Base-by-base conservation (phyloP, 495 filamentous ascomycete species). In the Hyaloscypha finlandica region DNA sequence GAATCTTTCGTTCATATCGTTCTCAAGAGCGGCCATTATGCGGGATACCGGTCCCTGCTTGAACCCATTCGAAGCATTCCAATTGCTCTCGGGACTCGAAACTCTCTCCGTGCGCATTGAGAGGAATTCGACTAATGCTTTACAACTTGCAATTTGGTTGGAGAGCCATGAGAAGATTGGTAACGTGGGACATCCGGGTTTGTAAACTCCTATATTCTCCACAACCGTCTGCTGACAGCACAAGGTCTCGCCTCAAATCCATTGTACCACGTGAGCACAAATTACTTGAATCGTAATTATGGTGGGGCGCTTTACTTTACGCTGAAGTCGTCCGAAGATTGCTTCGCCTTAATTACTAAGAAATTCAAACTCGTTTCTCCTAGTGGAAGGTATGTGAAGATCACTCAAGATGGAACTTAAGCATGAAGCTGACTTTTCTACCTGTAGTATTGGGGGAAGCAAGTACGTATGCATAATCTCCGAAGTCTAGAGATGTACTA, bases 11-110 rank as follows among this genome's bases (percentile, higher is more conserved):
- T 56, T 56, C 30, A 25, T 30, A 11, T 6, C 22, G 16, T 56
- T 56, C 5, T 8, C 53, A 32, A 8, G 57, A 11, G 89, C 92
- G 6, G 90, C 97, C 82, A 88, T 96, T 65, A 84, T 96, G 63
- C 87, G 94, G 69, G 94, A 98, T 76, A 77, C 97, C 0, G 94
- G 94, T 35, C 81, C 90, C 3, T 84, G 87, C 52, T 76, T 98
- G 69, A 97, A 95, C 80, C 93, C 94, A 0, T 97, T 97, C 75
- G 94, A 84, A 6, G 94, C 94, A 29, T 93, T 96, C 81, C 93
- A 97, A 80, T 84, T 98, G 56, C 76, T 98, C 61, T 79, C 96
- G 55, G 94, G 94, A 51, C 74, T 96, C 64, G 94, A 98, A 85
- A 98, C 94, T 8, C 81, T 98, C 51, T 90, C 87, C 73, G 78